Evolutionary conservation across 2,329 filamentous ascomycete species (phyloP), one percentile per base, ranked within the genome.

Genomic region (Clonostachys sp.): DNA sequence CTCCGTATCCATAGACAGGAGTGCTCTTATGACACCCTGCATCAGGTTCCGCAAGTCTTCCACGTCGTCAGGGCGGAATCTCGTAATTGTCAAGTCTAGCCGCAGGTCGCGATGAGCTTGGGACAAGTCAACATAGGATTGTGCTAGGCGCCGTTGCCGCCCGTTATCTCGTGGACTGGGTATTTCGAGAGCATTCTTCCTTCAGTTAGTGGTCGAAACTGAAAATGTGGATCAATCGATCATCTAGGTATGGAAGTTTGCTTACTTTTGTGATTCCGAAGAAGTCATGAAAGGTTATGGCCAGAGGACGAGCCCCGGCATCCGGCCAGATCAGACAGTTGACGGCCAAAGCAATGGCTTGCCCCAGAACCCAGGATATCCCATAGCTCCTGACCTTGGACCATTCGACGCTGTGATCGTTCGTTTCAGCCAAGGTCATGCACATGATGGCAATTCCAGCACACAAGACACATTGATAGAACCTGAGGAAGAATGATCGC

Each of bases 371-470:
- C 77, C 77, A 83, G 3, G 80, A 75, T 34, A 82, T 66, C 3
- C 70, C 77, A 56, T 78, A 83, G 42, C 66, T 63, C 50, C 72
- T 69, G 4, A 81, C 54, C 53, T 78, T 80, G 20, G 52, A 48
- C 78, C 78, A 82, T 6, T 65, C 59, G 6, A 80, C 66, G 2
- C 58, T 49, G 9, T 55, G 53, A 17, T 61, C 60, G 10, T 67
- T 70, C 12, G 75, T 72, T 40, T 79, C 73, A 5, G 75, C 74
- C 20, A 83, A 61, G 44, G 70, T 75, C 5, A 75, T 72, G 51
- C 79, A 81, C 5, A 68, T 70, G 35, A 81, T 70, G 5, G 79
- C 72, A 47, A 83, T 72, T 1, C 80, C 80, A 30, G 78, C 75
- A 51, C 71, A 74, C 6, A 82, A 63, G 3, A 77, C 72, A 7